phyloP scores from a whole-genome alignment of 1,284 basidiomycete genomes.

The Irpex rosettiformis region DNA sequence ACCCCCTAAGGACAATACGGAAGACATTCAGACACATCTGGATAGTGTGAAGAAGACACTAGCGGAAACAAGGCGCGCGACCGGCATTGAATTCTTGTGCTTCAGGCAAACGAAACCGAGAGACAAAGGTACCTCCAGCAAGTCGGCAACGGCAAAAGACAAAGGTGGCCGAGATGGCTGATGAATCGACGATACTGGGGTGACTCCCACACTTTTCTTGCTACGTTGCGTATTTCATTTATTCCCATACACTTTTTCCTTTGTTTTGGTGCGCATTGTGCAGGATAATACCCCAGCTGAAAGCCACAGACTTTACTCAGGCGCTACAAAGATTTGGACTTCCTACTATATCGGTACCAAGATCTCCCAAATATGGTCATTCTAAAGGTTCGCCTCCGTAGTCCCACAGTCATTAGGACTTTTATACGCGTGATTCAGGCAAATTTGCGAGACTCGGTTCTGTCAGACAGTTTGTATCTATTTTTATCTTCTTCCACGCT shows the following conservation, averaged over 20 bases:
- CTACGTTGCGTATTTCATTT: background rate
- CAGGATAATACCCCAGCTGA: background rate
- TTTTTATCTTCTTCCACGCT: background rate
- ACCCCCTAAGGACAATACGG: constrained; percentile 71
- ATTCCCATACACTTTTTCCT: background rate
- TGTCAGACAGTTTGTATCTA: background rate
- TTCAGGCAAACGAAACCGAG: constrained; percentile 57
- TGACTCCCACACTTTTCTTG: too few relatives aligned
- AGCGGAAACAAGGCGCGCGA: constrained; percentile 83
- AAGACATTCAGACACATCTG: constrained; percentile 82
- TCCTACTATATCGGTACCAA: background rate
- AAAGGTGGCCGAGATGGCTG: constrained; percentile 10
- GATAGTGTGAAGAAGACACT: constrained; percentile 91
- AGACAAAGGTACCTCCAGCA: constrained; percentile 19
- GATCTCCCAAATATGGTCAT: background rate
- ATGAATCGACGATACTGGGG: background rate
- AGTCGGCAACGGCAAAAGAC: constrained; percentile 14
- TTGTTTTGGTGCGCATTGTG: too few relatives aligned
- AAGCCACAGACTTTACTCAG: background rate
- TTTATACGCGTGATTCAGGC: background rate
- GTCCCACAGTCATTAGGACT: background rate
- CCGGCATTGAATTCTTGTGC: constrained; percentile 94
- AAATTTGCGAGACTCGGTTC: background rate
- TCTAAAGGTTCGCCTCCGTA: background rate
- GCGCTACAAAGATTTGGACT: background rate